Conservation (phyloP, 345 rosid species). For the Acer saccharum region DNA sequence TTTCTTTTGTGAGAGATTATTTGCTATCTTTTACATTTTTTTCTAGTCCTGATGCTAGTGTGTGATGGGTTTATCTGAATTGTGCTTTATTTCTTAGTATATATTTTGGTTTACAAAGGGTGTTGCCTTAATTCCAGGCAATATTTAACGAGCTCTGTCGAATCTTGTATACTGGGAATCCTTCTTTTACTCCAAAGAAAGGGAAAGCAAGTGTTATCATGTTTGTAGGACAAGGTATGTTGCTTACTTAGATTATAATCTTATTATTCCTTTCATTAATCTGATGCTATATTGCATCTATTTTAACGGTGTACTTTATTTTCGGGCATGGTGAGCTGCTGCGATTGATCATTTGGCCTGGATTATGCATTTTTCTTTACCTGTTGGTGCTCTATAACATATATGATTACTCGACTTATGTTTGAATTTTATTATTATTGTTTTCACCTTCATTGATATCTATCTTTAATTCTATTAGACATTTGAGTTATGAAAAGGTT, state of each 20-base stretch:
- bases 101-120: not conserved
- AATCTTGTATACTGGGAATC: constrained; percentile 89
- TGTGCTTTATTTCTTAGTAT: not conserved
- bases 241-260: not conserved
- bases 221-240: constrained; percentile 92
- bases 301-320: not conserved
- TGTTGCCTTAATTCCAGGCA: constrained; percentile 45
- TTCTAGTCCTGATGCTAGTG: not conserved
- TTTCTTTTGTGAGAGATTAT: not conserved
- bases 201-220: constrained; percentile 77
- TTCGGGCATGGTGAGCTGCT: not conserved
- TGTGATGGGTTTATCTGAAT: not conserved
- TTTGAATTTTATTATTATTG: not conserved
- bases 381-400: not conserved
- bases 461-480: not conserved
- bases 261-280: not conserved
- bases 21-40: not conserved
- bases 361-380: not conserved
- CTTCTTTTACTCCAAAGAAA: constrained; percentile 77
- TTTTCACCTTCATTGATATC: not conserved
- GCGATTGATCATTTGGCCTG: not conserved
- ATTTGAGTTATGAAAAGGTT: not conserved
- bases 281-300: not conserved
- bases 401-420: not conserved
- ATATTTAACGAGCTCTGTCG: constrained; percentile 86